These are phyloP conservation scores for Moringa oleifera DNA, from an alignment of 345 rosid species.

Conservation along the genomic window DNA sequence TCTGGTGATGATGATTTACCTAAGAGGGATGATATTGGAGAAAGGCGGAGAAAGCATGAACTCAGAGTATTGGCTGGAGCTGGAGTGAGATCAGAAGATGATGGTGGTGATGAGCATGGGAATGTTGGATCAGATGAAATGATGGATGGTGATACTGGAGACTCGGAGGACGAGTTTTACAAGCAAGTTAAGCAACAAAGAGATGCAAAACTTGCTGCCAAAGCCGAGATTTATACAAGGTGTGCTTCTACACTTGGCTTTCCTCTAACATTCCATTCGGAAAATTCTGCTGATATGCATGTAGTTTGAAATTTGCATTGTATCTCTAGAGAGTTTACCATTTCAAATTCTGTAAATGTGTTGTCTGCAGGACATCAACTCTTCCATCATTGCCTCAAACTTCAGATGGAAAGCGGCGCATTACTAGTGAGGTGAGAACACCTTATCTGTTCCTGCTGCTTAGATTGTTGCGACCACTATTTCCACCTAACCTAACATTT, in stretches of 20 bases:
- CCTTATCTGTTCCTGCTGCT: slow-evolving; percentile 5
- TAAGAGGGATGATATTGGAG: slow-evolving; percentile 89
- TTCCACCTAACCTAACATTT: background rate
- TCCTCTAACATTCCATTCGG: too few relatives aligned
- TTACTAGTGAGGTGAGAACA: slow-evolving; percentile 42
- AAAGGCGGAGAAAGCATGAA: slow-evolving; percentile 84
- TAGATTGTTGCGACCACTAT: background rate
- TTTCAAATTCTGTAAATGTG: background rate
- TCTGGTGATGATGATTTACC: slow-evolving; percentile 93
- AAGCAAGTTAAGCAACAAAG: slow-evolving; percentile 45
- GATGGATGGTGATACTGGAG: slow-evolving; percentile 32
- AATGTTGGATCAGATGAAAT: slow-evolving; percentile 23
- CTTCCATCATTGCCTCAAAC: slow-evolving; percentile 47
- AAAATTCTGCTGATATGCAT: too few relatives aligned
- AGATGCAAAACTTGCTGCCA: slow-evolving; percentile 59
- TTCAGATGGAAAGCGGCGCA: slow-evolving; percentile 61
- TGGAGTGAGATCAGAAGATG: slow-evolving; percentile 64
- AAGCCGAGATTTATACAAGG: slow-evolving; percentile 65
- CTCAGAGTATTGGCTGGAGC: slow-evolving; percentile 76
- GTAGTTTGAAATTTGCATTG: too few relatives aligned
- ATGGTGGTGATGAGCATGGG: slow-evolving; percentile 29
- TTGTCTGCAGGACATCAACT: slow-evolving; percentile 27
- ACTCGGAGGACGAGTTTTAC: slow-evolving; percentile 67
- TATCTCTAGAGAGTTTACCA: too few relatives aligned
- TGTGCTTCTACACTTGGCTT: slow-evolving; percentile 16